Base-by-base conservation (phyloP, 1,139 yeast species). In the Geotrichum siamense region DNA sequence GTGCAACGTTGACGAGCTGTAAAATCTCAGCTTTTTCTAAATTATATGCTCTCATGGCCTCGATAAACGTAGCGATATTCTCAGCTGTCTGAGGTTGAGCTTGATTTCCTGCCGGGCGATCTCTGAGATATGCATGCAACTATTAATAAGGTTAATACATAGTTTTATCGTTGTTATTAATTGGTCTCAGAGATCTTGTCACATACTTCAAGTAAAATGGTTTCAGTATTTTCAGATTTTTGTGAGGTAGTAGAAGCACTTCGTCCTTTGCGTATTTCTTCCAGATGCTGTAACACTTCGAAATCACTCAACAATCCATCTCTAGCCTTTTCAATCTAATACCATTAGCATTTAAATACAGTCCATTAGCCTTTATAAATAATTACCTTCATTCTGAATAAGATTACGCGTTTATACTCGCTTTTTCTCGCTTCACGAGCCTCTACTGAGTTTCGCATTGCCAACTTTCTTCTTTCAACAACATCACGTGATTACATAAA, bases 1-100 rank as follows among this genome's bases (percentile, higher is more conserved):
- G 97, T 33, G 87, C 72, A 3, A 78, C 69, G 62, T 91, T 89
- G 48, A 87, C 73, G 29, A 91, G 76, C 63, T 89, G 96, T 33
- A 91, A 67, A 56, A 82, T 79, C 59, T 91, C 98, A 17, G 84
- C 80, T 61, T 85, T 83, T 63, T 83, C 87, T 50, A 91, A 68
- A 27, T 73, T 73, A 52, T 72, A 77, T 26, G 66, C 60, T 49
- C 79, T 74, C 68, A 86, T 69, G 10, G 55, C 57, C 5, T 51
- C 38, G 37, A 67, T 49, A 39, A 85, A 69, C 21, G 65, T 63
- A 3, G 70, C 67, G 48, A 89, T 75, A n/a, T 62, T 64, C 4
- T 71, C 77, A 10, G 62, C 64, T 2, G 71, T 58, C 36, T 72
- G 74, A 16, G 71, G 69, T 0, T 49, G 53, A 0, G 53, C 57